These are phyloP conservation scores for Artemisia annua DNA, from an alignment of 129 eudicot genomes.

Conservation along the genomic window DNA sequence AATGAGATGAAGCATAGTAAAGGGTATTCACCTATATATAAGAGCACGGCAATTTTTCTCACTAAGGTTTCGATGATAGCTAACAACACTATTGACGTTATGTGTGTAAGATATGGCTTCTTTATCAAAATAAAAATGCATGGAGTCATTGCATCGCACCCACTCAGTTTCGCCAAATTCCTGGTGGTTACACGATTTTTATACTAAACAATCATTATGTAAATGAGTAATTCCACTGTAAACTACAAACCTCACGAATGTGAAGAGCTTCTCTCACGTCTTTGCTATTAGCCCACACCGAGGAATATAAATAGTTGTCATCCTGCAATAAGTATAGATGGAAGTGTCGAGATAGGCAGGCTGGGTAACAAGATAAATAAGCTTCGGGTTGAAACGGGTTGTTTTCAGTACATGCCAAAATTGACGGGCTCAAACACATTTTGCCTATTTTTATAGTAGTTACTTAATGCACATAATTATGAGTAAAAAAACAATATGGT, in stretches of 20 bases:
- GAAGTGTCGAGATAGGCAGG: too few relatives aligned
- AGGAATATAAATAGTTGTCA: not conserved
- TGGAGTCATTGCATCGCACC: constrained; percentile 25
- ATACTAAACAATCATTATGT: not conserved
- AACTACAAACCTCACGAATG: constrained; percentile 20
- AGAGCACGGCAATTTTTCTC: constrained; percentile 25
- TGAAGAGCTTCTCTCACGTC: not conserved
- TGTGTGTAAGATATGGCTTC: constrained; percentile 10
- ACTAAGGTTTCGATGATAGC: constrained; percentile 24
- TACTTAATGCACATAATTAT: too few relatives aligned
- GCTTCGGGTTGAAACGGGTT: too few relatives aligned
- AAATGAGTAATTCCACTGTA: not conserved
- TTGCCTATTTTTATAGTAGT: too few relatives aligned
- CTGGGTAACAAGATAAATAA: too few relatives aligned
- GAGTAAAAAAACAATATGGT: too few relatives aligned
- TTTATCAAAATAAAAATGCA: not conserved
- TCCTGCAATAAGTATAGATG: not conserved
- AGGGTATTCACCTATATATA: constrained; percentile 24
- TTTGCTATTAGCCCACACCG: too few relatives aligned
- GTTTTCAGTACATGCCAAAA: too few relatives aligned
- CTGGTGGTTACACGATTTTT: constrained; percentile 17
- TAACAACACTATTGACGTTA: constrained; percentile 11
- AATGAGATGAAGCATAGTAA: not conserved
- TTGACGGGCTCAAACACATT: too few relatives aligned
- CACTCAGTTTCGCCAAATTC: constrained; percentile 20